Conservation (phyloP, 257 asterid species). For the Paraleonurus japonicus region DNA sequence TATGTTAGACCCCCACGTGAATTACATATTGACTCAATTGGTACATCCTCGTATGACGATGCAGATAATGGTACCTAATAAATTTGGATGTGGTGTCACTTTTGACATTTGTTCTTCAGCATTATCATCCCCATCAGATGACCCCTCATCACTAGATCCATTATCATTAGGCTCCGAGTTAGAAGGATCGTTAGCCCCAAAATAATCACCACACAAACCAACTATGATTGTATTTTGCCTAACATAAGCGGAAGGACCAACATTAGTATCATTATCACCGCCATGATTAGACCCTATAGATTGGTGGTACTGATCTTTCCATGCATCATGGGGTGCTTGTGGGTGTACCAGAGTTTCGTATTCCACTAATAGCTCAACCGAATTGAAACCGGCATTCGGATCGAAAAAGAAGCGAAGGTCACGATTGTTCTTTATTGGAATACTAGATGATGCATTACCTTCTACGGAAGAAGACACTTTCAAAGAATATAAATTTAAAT, state of each 20-base stretch:
- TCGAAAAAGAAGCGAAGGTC: neutral
- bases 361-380: neutral
- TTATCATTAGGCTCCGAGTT: neutral
- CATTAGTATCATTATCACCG: too few species aligned
- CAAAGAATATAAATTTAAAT: neutral
- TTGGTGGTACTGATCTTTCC: neutral
- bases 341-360: too few species aligned
- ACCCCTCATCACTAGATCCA: neutral
- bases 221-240: neutral
- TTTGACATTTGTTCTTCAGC: neutral
- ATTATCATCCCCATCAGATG: neutral
- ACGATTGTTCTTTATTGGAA: neutral
- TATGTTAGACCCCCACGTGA: neutral
- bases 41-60: neutral
- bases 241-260: too few species aligned
- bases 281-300: too few species aligned
- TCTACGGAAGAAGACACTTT: neutral
- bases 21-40: neutral
- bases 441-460: neutral
- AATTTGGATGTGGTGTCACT: neutral
- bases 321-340: neutral
- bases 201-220: neutral
- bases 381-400: neutral
- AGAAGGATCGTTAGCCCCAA: neutral
- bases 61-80: neutral